Conservation (phyloP, 192 early-diverging fungal species). For the Backusella luteola region DNA sequence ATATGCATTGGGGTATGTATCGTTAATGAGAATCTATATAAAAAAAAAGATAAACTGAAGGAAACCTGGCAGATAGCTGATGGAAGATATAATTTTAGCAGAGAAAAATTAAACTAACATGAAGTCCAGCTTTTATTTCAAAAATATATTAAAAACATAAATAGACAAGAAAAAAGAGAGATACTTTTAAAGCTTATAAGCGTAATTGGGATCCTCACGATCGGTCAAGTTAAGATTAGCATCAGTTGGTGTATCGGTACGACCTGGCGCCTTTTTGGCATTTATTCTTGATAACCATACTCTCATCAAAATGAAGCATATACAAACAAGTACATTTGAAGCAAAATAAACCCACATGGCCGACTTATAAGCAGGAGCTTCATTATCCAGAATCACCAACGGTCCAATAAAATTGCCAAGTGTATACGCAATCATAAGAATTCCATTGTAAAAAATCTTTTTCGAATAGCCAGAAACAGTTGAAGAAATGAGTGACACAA, state of each 20-base stretch:
- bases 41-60: too few relatives aligned
- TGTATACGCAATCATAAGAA: constrained; percentile 12
- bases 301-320: not conserved
- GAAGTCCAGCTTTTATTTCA: not conserved
- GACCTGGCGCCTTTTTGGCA: not conserved
- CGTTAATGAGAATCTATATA: too few relatives aligned
- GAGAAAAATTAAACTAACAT: too few relatives aligned
- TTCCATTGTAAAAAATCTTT: constrained; percentile 8
- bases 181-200: constrained; percentile 10
- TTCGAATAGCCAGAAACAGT: constrained; percentile 15
- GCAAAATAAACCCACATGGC: constrained; percentile 5
- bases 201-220: constrained; percentile 14
- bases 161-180: not conserved
- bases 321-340: not conserved
- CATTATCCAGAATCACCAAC: constrained; percentile 1
- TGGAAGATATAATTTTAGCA: too few relatives aligned
- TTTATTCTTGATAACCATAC: not conserved
- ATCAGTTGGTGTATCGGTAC: not conserved
- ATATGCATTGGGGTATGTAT: too few relatives aligned
- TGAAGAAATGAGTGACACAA: not conserved
- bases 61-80: too few relatives aligned
- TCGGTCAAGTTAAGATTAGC: constrained; percentile 23
- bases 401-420: constrained; percentile 19
- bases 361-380: not conserved
- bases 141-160: not conserved